Evolutionary conservation across 768 basidiomycete genomes (phyloP), one percentile per base, ranked within the genome.

Genomic region (Glaciozyma martinii): DNA sequence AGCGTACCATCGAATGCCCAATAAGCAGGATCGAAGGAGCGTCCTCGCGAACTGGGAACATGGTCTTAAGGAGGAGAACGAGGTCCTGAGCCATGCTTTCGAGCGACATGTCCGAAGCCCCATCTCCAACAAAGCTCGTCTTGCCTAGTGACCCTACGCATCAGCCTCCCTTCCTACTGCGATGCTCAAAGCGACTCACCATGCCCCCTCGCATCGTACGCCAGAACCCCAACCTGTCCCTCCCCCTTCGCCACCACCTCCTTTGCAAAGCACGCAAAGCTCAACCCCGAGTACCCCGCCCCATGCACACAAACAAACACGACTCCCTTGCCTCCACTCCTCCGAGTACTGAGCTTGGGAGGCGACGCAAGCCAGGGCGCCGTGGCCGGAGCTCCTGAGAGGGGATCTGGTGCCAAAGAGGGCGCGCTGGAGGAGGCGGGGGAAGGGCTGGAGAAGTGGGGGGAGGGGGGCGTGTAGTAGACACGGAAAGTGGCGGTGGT

Each of bases 291-390:
- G 74, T 90, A 90, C n/a, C 95, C 95, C 0, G 90, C 94, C 1
- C 95, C 95, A 71, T 99, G 94, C 72, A 95, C 92, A 77, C 89
- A 93, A 8, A 97, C 81, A 75, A 98, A 82, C 5, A 94, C 84
- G 0, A 87, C 85, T 23, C 80, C 80, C 1, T 66, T 66, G 18
- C 61, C 71, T 12, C 62, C 71, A 29, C 46, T 65, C 42, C 25
- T 25, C 56, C 44, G 50, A 46, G 5, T n/a, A 52, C 16, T 30
- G 56, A 13, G 40, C 33, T 33, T 46, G 29, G 53, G 37, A 55
- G 46, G 25, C 15, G 29, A 40, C 29, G 18, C 55, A 29, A 23
- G 53, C 60, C 25, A 23, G 21, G 18, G 53, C 6, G 47, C n/a
- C 23, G 27, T 50, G 25, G 53, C 53, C 21, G 53, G 53, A 19